A percentile compares a stretch with the other conserved stretches of the same genome.
These are phyloP conservation scores for Chaetoceros tenuissimus DNA, from an alignment of 108 stramenopile genomes.

Conservation along the genomic window DNA sequence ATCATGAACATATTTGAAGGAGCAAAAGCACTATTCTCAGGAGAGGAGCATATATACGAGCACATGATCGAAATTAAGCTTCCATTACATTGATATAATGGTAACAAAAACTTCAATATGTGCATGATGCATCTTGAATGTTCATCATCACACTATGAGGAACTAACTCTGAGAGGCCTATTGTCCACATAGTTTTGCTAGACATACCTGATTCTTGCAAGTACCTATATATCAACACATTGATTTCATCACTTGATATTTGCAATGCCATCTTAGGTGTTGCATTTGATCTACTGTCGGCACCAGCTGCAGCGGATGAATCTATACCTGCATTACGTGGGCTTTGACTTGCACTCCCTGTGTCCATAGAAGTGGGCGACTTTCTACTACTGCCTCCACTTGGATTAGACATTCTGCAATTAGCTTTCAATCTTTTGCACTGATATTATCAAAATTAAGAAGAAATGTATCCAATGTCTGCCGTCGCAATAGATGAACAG, in stretches of 20 bases:
- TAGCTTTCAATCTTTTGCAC: no score
- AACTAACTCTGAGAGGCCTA: not conserved
- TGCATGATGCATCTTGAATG: not conserved
- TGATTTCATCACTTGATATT: slow-evolving; percentile 87
- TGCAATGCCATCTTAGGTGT: slow-evolving; percentile 14
- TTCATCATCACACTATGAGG: not conserved
- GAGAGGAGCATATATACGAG: no score
- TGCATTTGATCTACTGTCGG: not conserved
- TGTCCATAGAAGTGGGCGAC: not conserved
- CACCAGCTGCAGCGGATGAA: not conserved
- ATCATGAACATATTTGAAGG: not conserved
- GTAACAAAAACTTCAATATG: not conserved
- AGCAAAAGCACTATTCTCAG: not conserved
- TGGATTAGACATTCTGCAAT: not conserved
- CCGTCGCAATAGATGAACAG: no score
- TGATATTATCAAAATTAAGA: no score
- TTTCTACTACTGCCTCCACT: not conserved
- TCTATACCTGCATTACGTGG: no score
- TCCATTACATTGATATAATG: not conserved
- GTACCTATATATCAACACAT: slow-evolving; percentile 90
- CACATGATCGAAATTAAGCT: not conserved
- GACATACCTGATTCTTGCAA: slow-evolving; percentile 56
- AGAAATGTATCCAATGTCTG: not conserved
- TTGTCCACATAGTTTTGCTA: not conserved
- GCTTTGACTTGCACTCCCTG: not conserved